A percentile compares a stretch with the other conserved stretches of the same genome.
Conservation (phyloP, 148 eudicot species). For the Polygonum maritimum region DNA sequence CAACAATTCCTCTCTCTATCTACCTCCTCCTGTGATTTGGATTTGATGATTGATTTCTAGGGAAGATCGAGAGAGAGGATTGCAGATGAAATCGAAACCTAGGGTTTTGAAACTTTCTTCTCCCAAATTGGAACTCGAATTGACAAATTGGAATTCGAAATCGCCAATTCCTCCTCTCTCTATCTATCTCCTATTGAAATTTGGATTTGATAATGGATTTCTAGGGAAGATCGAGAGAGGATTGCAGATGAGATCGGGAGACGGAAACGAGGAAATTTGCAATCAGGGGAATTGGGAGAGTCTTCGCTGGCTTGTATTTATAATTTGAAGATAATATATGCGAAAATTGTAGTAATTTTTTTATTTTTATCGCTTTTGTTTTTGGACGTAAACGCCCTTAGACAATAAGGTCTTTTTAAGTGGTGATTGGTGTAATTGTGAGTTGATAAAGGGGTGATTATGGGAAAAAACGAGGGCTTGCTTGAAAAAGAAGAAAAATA, state of each 20-base stretch:
- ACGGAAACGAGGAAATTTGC: not conserved
- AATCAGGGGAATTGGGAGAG: not conserved
- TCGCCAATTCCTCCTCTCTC: not conserved
- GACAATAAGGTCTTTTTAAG: not conserved
- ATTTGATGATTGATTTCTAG: no score
- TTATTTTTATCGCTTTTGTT: not conserved
- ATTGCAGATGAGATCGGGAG: not conserved
- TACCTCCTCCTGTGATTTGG: no score
- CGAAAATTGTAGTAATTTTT: not conserved
- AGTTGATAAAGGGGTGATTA: not conserved
- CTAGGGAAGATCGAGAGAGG: not conserved
- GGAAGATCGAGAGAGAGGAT: not conserved
- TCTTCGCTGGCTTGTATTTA: not conserved
- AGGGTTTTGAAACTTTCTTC: not conserved
- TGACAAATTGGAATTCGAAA: not conserved
- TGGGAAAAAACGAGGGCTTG: not conserved
- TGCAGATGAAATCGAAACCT: not conserved
- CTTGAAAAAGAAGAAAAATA: slow-evolving; percentile 3
- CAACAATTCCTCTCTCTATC: no score
- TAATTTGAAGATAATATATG: not conserved
- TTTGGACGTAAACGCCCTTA: not conserved
- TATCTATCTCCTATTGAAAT: not conserved
- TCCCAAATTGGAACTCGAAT: no score
- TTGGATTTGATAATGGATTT: not conserved
- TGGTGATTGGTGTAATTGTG: not conserved